Conservation (phyloP, 805 yeast genomes). For the Ascoidea asiatica region DNA sequence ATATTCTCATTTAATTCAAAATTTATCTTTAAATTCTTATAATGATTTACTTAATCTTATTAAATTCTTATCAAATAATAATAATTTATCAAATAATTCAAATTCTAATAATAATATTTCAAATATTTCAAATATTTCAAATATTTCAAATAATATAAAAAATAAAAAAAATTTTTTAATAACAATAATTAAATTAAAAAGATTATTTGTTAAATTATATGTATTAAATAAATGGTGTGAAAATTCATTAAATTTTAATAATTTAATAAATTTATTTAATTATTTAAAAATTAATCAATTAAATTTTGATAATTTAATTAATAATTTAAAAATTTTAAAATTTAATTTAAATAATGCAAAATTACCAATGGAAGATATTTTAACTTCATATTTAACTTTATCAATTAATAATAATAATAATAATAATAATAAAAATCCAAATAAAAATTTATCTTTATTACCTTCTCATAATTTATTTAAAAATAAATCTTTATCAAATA, state of each 20-base stretch:
- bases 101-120: neutral
- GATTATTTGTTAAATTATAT: conserved; percentile 72
- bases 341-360: conserved; percentile 38
- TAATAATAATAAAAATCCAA: conserved; percentile 1
- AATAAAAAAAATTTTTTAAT: conserved; percentile 53
- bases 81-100: neutral
- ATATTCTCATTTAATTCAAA: neutral
- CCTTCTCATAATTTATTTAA: conserved; percentile 8
- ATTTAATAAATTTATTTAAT: conserved; percentile 71
- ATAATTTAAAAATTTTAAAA: conserved; percentile 16
- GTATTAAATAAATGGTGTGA: conserved; percentile 83
- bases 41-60: neutral
- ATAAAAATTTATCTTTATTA: conserved; percentile 4
- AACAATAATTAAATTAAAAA: conserved; percentile 57
- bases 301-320: conserved; percentile 54
- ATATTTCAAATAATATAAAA: neutral
- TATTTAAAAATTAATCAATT: conserved; percentile 78
- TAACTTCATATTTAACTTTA: conserved; percentile 78
- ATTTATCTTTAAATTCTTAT: neutral
- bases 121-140: neutral
- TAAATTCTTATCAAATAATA: neutral
- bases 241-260: conserved; percentile 55
- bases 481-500: neutral
- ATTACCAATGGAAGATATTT: conserved; percentile 80
- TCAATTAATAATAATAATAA: conserved; percentile 33